phyloP scores from a whole-genome alignment of 257 asterid genomes.

The Nyctanthes arbortristis region DNA sequence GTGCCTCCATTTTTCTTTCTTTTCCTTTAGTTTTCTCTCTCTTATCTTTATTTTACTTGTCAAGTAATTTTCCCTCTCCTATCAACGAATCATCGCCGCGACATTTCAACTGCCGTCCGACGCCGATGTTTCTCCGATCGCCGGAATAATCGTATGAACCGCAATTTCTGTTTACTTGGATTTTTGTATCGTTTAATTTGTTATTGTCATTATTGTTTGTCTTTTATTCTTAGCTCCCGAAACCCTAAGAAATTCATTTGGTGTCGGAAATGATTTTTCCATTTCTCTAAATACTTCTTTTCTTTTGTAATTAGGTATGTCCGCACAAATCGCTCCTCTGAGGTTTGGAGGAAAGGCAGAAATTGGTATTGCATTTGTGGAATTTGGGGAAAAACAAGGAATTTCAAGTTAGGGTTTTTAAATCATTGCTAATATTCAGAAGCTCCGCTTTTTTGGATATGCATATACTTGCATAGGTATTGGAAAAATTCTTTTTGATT shows the following conservation, averaged over 20 bases:
- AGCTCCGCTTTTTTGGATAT: too few species aligned
- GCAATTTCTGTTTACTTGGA: conserved; percentile 10
- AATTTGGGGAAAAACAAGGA: conserved; percentile 16
- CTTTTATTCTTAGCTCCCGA: conserved; percentile 58
- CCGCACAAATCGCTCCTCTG: conserved; percentile 46
- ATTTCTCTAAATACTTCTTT: neutral
- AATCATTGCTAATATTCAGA: too few species aligned
- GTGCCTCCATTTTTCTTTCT: neutral
- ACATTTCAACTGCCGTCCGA: too few species aligned
- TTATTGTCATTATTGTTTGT: conserved; percentile 31
- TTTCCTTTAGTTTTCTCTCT: conserved; percentile 35
- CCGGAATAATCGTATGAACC: conserved; percentile 29
- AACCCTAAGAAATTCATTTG: conserved; percentile 23
- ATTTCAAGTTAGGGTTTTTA: conserved; percentile 46
- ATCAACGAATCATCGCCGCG: conserved; percentile 11
- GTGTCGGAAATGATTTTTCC: conserved; percentile 20
- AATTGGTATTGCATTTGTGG: conserved; percentile 38
- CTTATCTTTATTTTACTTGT: conserved; percentile 27
- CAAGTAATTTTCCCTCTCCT: conserved; percentile 24
- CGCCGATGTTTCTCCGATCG: conserved; percentile 37
- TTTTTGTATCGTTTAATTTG: neutral
- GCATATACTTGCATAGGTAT: too few species aligned
- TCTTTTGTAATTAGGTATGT: conserved; percentile 43
- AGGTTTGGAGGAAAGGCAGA: conserved; percentile 59
- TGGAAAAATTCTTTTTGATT: conserved; percentile 22